These are phyloP conservation scores for Plasmodium yoelii DNA, from an alignment of 169 alveolate species.

Conservation along the genomic window DNA sequence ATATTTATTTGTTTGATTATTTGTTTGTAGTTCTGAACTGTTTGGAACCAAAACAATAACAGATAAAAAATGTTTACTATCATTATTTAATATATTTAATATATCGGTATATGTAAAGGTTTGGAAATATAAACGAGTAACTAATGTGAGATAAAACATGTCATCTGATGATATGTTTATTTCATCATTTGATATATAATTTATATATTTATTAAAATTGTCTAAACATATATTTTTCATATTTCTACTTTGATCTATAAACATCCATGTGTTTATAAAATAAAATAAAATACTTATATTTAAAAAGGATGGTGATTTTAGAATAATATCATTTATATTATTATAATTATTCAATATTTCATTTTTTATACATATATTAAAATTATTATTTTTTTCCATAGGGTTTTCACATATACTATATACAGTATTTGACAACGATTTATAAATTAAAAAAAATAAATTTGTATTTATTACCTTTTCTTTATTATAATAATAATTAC, in stretches of 20 bases:
- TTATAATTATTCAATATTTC: slow-evolving; percentile 14
- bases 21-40: neutral
- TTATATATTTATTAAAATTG: slow-evolving; percentile 38
- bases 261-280: slow-evolving; percentile 17
- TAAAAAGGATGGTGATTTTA: slow-evolving; percentile 40
- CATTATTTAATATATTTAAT: slow-evolving; percentile 12
- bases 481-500: slow-evolving; percentile 23
- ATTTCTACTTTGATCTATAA: slow-evolving; percentile 9
- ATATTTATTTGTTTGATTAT: neutral
- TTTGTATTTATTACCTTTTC: slow-evolving; percentile 2
- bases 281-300: slow-evolving; percentile 40
- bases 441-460: slow-evolving; percentile 8
- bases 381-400: neutral
- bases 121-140: slow-evolving; percentile 25
- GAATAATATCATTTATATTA: slow-evolving; percentile 18
- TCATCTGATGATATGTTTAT: slow-evolving; percentile 31
- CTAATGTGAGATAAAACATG: slow-evolving; percentile 10
- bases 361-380: slow-evolving; percentile 10
- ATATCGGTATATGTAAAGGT: slow-evolving; percentile 21
- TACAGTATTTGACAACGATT: slow-evolving; percentile 5
- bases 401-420: slow-evolving; percentile 33
- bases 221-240: slow-evolving; percentile 18
- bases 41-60: slow-evolving; percentile 9
- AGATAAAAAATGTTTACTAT: slow-evolving; percentile 21
- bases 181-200: slow-evolving; percentile 57